These are phyloP conservation scores for Lipomyces spencermartinsiae DNA, from an alignment of 805 yeast genomes.

Conservation along the genomic window DNA sequence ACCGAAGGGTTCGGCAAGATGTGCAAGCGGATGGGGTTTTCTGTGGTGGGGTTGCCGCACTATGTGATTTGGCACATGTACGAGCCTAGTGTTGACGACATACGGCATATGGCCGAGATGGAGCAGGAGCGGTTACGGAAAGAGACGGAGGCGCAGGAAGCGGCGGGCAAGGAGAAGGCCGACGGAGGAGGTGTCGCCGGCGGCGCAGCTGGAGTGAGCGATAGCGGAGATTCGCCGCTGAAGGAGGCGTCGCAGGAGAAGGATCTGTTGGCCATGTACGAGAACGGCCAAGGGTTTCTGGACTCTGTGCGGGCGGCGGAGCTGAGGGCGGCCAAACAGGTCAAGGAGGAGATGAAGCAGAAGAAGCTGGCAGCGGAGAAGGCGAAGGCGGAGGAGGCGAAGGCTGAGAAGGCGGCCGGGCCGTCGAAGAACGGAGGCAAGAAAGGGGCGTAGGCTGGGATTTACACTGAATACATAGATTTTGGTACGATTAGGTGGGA, in stretches of 20 bases:
- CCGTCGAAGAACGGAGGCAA: not conserved
- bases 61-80: constrained; percentile 96
- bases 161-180: constrained; percentile 38
- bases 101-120: constrained; percentile 60
- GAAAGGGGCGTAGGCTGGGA: too few species aligned
- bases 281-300: constrained; percentile 24
- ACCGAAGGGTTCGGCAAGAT: constrained; percentile 91
- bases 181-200: constrained; percentile 5
- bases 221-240: constrained; percentile 24
- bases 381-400: constrained; percentile 16
- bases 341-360: constrained; percentile 24
- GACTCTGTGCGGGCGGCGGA: constrained; percentile 30
- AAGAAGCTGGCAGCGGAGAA: constrained; percentile 21
- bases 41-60: constrained; percentile 90
- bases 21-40: constrained; percentile 82
- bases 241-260: constrained; percentile 21
- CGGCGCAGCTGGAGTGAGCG: constrained; percentile 8
- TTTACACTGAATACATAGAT: too few species aligned
- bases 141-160: constrained; percentile 46
- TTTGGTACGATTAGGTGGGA: too few species aligned
- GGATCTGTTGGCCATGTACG: constrained; percentile 25
- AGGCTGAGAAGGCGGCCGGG: not conserved
- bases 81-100: constrained; percentile 93
- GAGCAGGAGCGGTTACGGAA: constrained; percentile 47
- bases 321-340: constrained; percentile 28